These are phyloP conservation scores for Trichophyton equinum DNA, from an alignment of 2,329 filamentous ascomycete genomes.

Conservation along the genomic window DNA sequence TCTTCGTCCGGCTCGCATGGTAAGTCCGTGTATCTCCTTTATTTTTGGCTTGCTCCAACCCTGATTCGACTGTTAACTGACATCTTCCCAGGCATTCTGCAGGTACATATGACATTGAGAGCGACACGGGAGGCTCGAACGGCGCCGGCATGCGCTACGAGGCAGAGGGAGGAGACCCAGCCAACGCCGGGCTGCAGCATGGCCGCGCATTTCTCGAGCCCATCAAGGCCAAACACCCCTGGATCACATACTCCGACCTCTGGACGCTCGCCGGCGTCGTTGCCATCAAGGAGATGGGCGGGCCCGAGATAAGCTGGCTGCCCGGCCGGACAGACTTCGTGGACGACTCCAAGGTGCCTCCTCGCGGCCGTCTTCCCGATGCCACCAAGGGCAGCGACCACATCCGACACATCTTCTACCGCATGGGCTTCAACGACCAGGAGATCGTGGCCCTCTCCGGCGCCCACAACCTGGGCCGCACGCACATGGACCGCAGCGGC, in stretches of 20 bases:
- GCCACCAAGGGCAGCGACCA: constrained; percentile 44
- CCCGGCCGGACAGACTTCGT: constrained; percentile 50
- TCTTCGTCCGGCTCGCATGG: constrained; percentile 53
- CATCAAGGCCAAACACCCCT: constrained; percentile 45
- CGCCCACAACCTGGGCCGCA: constrained; percentile 46
- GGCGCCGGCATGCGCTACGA: constrained; percentile 56
- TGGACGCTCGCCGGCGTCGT: constrained; percentile 52
- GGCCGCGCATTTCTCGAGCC: constrained; percentile 53
- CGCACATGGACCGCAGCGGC: constrained; percentile 43
- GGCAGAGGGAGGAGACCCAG: constrained; percentile 50
- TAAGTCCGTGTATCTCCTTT: constrained; percentile 19
- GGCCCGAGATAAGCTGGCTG: constrained; percentile 44
- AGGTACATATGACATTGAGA: constrained; percentile 48
- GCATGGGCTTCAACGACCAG: constrained; percentile 49
- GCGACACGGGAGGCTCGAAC: constrained; percentile 51
- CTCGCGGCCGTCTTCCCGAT: constrained; percentile 46
- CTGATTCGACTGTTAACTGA: background rate
- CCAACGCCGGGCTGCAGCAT: constrained; percentile 52
- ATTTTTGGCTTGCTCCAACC: background rate
- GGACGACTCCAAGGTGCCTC: constrained; percentile 48
- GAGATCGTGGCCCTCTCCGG: constrained; percentile 47
- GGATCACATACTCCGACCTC: constrained; percentile 54
- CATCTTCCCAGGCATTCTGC: constrained; percentile 42
- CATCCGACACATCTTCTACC: constrained; percentile 44
- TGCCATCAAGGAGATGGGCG: constrained; percentile 49